Conservation (phyloP, 2,329 filamentous ascomycete species). For the Penicillium sp. region DNA sequence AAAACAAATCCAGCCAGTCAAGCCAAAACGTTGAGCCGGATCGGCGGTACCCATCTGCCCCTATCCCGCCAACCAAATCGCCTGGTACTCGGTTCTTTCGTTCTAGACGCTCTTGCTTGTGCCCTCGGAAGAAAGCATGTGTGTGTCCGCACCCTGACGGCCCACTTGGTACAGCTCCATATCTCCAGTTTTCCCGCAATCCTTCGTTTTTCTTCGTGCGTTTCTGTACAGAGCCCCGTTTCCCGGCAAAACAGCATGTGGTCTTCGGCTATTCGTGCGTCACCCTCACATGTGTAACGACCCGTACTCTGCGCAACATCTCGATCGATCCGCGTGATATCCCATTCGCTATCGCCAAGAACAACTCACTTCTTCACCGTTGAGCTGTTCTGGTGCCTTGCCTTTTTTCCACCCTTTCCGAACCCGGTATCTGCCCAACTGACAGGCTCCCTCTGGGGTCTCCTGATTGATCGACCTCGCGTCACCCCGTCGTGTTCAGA, state of each 20-base stretch:
- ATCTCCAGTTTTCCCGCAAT: slow-evolving; percentile 13
- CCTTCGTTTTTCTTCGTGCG: slow-evolving; percentile 3
- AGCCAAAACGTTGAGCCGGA: slow-evolving; percentile 29
- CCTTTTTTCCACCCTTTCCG: slow-evolving; percentile 24
- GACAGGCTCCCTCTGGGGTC: slow-evolving; percentile 36
- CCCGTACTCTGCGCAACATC: slow-evolving; percentile 31
- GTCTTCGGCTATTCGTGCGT: slow-evolving; percentile 35
- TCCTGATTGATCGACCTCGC: slow-evolving; percentile 36
- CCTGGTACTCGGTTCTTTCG: slow-evolving; percentile 8
- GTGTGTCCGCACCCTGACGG: slow-evolving; percentile 10
- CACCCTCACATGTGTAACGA: slow-evolving; percentile 36
- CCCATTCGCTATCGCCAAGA: slow-evolving; percentile 20
- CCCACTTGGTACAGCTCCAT: slow-evolving; percentile 12
- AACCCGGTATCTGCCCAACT: slow-evolving; percentile 27
- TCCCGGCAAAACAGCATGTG: slow-evolving; percentile 33
- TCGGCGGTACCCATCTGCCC: slow-evolving; percentile 22
- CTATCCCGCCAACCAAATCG: slow-evolving; percentile 24
- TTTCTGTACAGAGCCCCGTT: slow-evolving; percentile 6
- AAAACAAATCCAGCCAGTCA: slow-evolving; percentile 17
- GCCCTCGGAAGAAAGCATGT: slow-evolving; percentile 22
- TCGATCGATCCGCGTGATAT: slow-evolving; percentile 15
- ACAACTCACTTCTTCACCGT: slow-evolving; percentile 22
- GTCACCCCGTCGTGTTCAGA: slow-evolving; percentile 29
- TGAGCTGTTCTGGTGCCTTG: slow-evolving; percentile 20
- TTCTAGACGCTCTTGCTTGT: slow-evolving; percentile 29